Conservation (phyloP, 1,139 yeast genomes). For the Taphrina betulina region DNA sequence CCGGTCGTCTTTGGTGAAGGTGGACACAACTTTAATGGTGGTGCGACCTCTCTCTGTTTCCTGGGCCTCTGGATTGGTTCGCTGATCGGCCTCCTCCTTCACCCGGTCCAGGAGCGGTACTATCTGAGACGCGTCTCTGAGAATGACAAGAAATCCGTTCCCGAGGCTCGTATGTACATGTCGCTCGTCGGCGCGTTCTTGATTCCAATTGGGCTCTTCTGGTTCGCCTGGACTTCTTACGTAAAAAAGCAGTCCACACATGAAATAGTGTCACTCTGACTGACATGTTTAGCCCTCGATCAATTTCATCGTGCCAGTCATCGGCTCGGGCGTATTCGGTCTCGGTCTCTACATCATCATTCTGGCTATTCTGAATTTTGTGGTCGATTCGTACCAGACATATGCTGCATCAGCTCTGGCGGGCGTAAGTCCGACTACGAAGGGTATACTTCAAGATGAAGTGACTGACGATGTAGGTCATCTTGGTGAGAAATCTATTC, state of each 20-base stretch:
- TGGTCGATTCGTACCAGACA: conserved; percentile 64
- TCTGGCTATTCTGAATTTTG: too few species aligned
- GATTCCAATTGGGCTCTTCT: conserved; percentile 67
- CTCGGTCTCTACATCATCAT: too few species aligned
- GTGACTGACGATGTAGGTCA: too few species aligned
- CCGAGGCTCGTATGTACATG: background rate
- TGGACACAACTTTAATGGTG: conserved; percentile 65
- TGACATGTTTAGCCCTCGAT: too few species aligned
- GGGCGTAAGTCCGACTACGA: conserved; percentile 54
- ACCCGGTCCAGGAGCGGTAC: conserved; percentile 50
- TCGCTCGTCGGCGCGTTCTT: conserved; percentile 60
- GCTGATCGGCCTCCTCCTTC: background rate
- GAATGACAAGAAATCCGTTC: background rate
- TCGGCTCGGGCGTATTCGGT: conserved; percentile 75
- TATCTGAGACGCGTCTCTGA: too few species aligned
- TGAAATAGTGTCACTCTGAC: too few species aligned
- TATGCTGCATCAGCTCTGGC: conserved; percentile 88
- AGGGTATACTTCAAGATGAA: too few species aligned
- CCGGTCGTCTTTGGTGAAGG: conserved; percentile 67
- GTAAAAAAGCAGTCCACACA: too few species aligned
- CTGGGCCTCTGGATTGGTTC: background rate
- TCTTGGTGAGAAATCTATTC: conserved; percentile 53
- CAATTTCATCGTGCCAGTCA: conserved; percentile 79
- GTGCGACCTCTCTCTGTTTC: conserved; percentile 56
- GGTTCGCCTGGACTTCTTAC: conserved; percentile 79